Conservation (phyloP, 139 green algal species). For the Micractinium conductrix region DNA sequence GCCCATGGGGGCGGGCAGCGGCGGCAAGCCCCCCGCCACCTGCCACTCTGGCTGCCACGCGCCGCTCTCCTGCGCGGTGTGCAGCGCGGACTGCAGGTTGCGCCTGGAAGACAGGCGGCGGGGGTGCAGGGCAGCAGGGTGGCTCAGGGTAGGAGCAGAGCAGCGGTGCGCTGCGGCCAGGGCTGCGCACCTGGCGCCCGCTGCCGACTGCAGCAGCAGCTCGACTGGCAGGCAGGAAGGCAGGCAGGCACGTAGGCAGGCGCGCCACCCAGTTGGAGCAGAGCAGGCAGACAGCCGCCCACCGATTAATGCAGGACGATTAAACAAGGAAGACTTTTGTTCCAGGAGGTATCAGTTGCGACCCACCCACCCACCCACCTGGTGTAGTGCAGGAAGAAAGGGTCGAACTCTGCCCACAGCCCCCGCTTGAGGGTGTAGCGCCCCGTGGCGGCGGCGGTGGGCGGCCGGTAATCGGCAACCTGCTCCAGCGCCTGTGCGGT, state of each 20-base stretch:
- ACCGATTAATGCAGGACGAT: no score
- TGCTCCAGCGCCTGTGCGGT: conserved; percentile 27
- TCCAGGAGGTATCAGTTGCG: no score
- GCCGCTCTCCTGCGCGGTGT: conserved; percentile 32
- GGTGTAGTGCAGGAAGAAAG: conserved; percentile 52
- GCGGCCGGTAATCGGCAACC: conserved; percentile 36
- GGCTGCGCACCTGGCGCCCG: no score
- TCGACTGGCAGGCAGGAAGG: no score
- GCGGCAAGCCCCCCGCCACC: conserved; percentile 18
- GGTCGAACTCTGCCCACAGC: conserved; percentile 51
- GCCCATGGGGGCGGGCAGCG: conserved; percentile 20
- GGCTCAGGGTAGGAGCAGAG: not conserved
- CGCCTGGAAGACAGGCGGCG: not conserved
- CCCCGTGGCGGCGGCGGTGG: conserved; percentile 27
- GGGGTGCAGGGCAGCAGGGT: not conserved
- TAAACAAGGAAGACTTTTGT: no score
- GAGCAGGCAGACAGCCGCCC: no score
- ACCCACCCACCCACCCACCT: not conserved
- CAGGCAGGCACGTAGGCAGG: no score
- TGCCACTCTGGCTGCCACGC: conserved; percentile 46
- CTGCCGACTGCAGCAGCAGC: not conserved
- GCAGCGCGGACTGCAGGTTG: conserved; percentile 39
- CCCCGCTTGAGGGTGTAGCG: conserved; percentile 43
- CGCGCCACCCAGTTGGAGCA: no score
- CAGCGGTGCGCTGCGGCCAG: not conserved